Conservation (phyloP, 108 stramenopile genomes). For the Pseudonitzschia pungens region DNA sequence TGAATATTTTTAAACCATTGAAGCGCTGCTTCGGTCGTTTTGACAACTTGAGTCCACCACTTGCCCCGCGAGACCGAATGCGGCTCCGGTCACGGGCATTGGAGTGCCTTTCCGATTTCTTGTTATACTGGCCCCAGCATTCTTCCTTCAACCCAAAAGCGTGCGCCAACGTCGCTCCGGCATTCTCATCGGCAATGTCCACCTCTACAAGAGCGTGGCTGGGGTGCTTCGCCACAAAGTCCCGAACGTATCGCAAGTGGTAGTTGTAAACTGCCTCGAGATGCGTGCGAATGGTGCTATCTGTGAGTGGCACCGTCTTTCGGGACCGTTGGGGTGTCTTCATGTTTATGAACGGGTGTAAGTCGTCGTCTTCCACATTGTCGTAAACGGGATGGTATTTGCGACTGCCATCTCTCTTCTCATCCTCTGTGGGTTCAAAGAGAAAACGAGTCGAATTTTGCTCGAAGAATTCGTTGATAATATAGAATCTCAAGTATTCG, state of each 20-base stretch:
- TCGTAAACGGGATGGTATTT: not conserved
- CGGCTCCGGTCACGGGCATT: not conserved
- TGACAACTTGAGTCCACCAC: not conserved
- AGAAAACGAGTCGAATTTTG: conserved; percentile 14
- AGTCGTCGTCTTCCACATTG: not conserved
- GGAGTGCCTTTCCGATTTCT: not conserved
- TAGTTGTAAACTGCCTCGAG: conserved; percentile 16
- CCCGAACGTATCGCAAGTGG: conserved; percentile 17
- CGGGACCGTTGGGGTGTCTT: not conserved
- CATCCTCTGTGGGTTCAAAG: not conserved
- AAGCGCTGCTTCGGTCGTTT: too few species aligned
- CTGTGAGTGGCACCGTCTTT: not conserved
- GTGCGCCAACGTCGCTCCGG: conserved; percentile 15
- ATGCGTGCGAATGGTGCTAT: not conserved
- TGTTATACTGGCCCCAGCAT: not conserved
- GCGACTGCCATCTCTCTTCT: too few species aligned
- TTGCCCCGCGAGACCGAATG: too few species aligned
- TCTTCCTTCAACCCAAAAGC: conserved; percentile 11
- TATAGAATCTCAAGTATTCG: conserved; percentile 18
- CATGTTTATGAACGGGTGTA: not conserved
- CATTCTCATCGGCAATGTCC: conserved; percentile 25
- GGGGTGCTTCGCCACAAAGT: conserved; percentile 22
- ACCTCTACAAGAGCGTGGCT: conserved; percentile 21
- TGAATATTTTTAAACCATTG: too few species aligned
- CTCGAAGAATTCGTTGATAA: conserved; percentile 5